phyloP scores from a whole-genome alignment of 768 basidiomycete species.

The Termitomyces sp. region DNA sequence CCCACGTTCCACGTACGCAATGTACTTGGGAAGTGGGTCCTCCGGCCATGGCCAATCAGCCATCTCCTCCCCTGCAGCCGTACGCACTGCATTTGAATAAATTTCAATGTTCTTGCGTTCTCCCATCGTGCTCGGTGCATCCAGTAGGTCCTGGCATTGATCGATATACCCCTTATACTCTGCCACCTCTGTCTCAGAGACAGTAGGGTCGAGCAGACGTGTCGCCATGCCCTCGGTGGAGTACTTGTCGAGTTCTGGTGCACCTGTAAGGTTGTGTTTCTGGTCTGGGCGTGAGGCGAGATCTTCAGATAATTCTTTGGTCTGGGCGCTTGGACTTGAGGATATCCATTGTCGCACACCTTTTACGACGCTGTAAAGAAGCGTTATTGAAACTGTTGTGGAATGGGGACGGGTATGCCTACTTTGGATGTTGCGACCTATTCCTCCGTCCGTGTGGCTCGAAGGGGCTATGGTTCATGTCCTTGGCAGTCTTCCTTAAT shows the following conservation, averaged over 20 bases:
- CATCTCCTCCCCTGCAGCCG: constrained; percentile 33
- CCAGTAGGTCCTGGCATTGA: constrained; percentile 62
- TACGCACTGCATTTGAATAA: constrained; percentile 49
- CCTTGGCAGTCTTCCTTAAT: constrained; percentile 61
- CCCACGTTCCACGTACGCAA: constrained; percentile 40
- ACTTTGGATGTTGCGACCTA: constrained; percentile 32
- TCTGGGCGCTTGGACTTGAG: constrained; percentile 38
- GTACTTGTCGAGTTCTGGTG: constrained; percentile 32
- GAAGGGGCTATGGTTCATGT: constrained; percentile 74
- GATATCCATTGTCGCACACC: constrained; percentile 79
- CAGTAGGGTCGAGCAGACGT: constrained; percentile 55
- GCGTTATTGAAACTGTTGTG: background rate
- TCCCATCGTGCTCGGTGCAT: constrained; percentile 47
- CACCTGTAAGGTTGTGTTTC: constrained; percentile 24
- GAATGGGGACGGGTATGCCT: background rate
- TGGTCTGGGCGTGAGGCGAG: constrained; percentile 28
- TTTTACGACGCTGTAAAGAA: constrained; percentile 54
- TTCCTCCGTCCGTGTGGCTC: constrained; percentile 45
- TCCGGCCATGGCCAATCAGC: constrained; percentile 30
- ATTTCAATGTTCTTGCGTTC: constrained; percentile 55
- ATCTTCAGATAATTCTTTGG: constrained; percentile 36
- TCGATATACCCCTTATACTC: constrained; percentile 83
- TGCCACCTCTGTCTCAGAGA: constrained; percentile 56
- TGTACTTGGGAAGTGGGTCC: constrained; percentile 38
- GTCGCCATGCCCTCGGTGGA: constrained; percentile 58